Conservation (phyloP, 306 rosid species). For the Cajanus cajan region DNA sequence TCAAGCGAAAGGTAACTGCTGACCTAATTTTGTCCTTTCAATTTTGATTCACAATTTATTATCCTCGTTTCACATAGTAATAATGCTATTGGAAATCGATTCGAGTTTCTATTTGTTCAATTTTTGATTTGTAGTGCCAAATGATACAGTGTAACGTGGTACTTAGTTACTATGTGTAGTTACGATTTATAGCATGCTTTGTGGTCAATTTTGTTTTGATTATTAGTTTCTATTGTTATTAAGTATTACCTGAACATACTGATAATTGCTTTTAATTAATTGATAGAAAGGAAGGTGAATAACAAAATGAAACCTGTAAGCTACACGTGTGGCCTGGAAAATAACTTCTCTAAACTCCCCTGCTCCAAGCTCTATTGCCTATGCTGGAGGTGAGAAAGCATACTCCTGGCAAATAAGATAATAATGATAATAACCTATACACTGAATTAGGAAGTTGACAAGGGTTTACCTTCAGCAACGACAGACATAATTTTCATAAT, state of each 20-base stretch:
- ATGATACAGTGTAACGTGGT: slow-evolving; percentile 5
- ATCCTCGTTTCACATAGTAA: background rate
- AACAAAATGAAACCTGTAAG: slow-evolving; percentile 75
- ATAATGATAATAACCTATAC: background rate
- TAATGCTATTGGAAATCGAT: background rate
- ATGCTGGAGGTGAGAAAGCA: slow-evolving; percentile 90
- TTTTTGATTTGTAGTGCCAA: slow-evolving; percentile 1
- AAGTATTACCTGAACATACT: background rate
- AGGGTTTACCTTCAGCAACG: slow-evolving; percentile 19
- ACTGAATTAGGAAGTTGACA: slow-evolving; percentile 30
- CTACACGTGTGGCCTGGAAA: slow-evolving; percentile 94
- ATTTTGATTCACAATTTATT: background rate
- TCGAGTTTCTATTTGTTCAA: background rate
- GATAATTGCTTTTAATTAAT: slow-evolving; percentile 11
- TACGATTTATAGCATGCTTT: background rate
- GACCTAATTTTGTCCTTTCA: slow-evolving; percentile 25
- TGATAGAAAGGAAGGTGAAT: slow-evolving; percentile 1
- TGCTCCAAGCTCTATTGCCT: slow-evolving; percentile 88
- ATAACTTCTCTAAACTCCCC: slow-evolving; percentile 81
- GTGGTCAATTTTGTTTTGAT: background rate
- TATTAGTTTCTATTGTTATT: background rate
- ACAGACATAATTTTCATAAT: slow-evolving; percentile 6
- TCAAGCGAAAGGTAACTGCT: slow-evolving; percentile 74
- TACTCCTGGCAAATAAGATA: slow-evolving; percentile 56
- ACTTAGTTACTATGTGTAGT: background rate